Conservation (phyloP, 805 yeast species). For the Candida namnaoensis region DNA sequence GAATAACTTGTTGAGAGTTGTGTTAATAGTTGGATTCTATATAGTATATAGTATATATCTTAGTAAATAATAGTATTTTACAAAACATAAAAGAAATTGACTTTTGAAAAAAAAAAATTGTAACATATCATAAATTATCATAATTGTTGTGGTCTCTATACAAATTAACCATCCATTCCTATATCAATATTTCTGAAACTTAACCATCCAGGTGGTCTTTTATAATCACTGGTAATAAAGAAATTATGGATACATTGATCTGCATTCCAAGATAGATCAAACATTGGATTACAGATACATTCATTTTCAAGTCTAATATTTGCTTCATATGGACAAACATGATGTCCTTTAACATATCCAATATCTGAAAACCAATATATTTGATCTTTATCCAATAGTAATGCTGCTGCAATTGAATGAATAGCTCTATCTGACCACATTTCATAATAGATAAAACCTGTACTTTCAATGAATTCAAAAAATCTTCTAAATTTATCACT, state of each 20-base stretch:
- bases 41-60: too few relatives aligned
- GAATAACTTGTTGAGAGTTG: too few relatives aligned
- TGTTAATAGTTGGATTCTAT: too few relatives aligned
- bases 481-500: slow-evolving; percentile 48
- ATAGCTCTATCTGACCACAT: slow-evolving; percentile 94
- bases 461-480: slow-evolving; percentile 53
- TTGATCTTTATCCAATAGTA: slow-evolving; percentile 47
- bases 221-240: slow-evolving; percentile 22
- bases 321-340: slow-evolving; percentile 68
- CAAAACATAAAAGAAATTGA: too few relatives aligned
- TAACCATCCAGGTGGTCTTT: neutral
- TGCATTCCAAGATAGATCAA: slow-evolving; percentile 61
- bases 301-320: slow-evolving; percentile 47
- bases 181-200: neutral
- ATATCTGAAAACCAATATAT: slow-evolving; percentile 68
- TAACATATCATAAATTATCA: too few relatives aligned
- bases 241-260: slow-evolving; percentile 59
- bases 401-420: slow-evolving; percentile 67
- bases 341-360: slow-evolving; percentile 73
- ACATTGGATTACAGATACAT: slow-evolving; percentile 69
- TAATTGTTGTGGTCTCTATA: too few relatives aligned
- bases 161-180: too few relatives aligned
- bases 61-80: too few relatives aligned
- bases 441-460: slow-evolving; percentile 80
- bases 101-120: too few relatives aligned